phyloP scores from a whole-genome alignment of 208 protist species.

The Strigomonas galati region DNA sequence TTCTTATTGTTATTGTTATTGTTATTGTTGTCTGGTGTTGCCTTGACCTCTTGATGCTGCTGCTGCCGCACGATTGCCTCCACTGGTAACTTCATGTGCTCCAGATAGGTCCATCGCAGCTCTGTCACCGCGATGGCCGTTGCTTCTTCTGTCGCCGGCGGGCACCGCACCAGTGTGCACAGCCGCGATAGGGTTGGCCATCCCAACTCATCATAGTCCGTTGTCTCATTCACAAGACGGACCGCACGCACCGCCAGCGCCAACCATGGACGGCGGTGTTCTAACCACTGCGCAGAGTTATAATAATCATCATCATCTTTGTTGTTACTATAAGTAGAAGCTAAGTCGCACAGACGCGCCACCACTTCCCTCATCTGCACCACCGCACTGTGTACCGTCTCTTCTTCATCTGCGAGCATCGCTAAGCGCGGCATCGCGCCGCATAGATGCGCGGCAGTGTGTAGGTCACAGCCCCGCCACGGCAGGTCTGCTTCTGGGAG shows the following conservation, averaged over 20 bases:
- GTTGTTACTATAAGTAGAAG: too few species aligned
- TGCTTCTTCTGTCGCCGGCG: conserved; percentile 26
- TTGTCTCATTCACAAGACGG: conserved; percentile 63
- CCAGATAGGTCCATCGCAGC: conserved; percentile 63
- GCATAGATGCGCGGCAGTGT: conserved; percentile 29
- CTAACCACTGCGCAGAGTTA: not conserved
- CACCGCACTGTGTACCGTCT: conserved; percentile 39
- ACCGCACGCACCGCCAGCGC: conserved; percentile 33
- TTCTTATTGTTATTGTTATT: too few species aligned
- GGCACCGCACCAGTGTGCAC: conserved; percentile 46
- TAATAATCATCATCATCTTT: not conserved
- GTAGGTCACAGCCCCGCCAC: conserved; percentile 58
- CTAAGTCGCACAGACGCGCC: conserved; percentile 21
- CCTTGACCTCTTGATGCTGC: not conserved
- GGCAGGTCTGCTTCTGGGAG: conserved; percentile 21
- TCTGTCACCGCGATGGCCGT: conserved; percentile 33
- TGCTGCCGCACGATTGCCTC: conserved; percentile 26
- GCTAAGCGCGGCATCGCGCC: conserved; percentile 30
- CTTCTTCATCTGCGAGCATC: conserved; percentile 28
- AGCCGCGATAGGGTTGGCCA: conserved; percentile 53
- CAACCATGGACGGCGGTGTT: conserved; percentile 33
- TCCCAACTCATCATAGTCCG: conserved; percentile 68
- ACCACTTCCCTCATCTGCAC: conserved; percentile 21
- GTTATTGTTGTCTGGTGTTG: conserved; percentile 3
- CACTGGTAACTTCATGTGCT: conserved; percentile 66